Percentiles rank a stretch among this genome's conserved stretches.
phyloP scores from a whole-genome alignment of 2,329 filamentous ascomycete genomes.

The Celoporthe dispersa region DNA sequence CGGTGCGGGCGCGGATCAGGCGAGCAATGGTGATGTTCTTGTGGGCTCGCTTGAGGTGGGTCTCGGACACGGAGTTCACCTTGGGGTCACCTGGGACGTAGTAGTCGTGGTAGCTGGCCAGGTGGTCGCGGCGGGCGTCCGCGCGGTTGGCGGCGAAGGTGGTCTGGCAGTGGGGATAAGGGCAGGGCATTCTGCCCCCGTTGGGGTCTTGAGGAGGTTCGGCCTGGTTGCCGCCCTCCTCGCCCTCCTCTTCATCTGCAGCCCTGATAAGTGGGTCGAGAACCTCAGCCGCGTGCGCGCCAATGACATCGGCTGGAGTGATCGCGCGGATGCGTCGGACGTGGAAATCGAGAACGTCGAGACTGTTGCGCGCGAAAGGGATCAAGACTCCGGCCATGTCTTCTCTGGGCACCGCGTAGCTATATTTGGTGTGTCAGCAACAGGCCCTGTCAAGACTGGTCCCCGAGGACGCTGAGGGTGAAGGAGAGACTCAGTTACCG shows the following conservation, averaged over 20 bases:
- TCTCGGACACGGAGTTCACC: not conserved
- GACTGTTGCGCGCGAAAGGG: not conserved
- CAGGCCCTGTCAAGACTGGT: not conserved
- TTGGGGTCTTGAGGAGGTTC: not conserved
- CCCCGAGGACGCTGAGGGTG: not conserved
- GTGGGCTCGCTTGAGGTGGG: not conserved
- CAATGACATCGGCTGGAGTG: not conserved
- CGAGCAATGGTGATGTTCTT: not conserved
- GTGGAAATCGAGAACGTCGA: not conserved
- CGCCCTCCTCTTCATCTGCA: not conserved
- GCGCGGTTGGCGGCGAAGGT: not conserved
- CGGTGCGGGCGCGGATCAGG: not conserved
- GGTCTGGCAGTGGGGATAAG: not conserved
- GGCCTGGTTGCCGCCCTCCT: not conserved
- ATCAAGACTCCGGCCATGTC: not conserved
- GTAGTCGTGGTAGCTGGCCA: not conserved
- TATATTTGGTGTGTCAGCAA: not conserved
- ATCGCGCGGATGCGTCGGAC: not conserved
- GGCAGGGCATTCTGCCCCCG: not conserved
- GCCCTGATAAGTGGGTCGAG: not conserved
- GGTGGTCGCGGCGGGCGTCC: conserved; percentile 1
- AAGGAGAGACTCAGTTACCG: not conserved
- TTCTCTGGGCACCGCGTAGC: not conserved
- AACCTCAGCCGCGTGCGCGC: not conserved
- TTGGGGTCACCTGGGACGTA: not conserved